A percentile compares a stretch with the other conserved stretches of the same genome.
Evolutionary conservation across 148 eudicot genomes (phyloP).

Genomic region (Amaranthus cruentus): DNA sequence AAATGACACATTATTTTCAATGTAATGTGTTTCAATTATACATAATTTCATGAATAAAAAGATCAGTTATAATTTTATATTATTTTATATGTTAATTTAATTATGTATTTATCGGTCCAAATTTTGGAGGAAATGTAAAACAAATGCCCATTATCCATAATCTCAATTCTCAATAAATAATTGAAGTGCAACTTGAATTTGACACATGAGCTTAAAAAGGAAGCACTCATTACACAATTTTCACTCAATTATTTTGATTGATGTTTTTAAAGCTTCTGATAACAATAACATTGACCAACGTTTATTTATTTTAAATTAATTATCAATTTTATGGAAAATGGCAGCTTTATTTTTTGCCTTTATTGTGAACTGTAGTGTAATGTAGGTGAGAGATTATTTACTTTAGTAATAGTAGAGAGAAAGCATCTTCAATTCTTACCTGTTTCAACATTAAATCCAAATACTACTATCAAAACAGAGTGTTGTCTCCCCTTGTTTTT

Average conservation of each 20-base stretch:
- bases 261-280: slow-evolving; percentile 9
- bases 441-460: slow-evolving; percentile 19
- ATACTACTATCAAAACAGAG: slow-evolving; percentile 12
- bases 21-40: too few relatives aligned
- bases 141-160: not conserved
- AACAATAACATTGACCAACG: not conserved
- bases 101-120: too few relatives aligned
- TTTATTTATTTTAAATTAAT: not conserved
- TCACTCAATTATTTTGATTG: slow-evolving; percentile 3
- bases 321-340: slow-evolving; percentile 6
- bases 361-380: slow-evolving; percentile 11
- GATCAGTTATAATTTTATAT: too few relatives aligned
- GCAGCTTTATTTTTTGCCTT: slow-evolving; percentile 9
- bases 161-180: not conserved
- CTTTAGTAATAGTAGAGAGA: not conserved
- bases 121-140: too few relatives aligned
- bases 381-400: not conserved
- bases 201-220: slow-evolving; percentile 6
- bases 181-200: too few relatives aligned
- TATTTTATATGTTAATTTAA: too few relatives aligned
- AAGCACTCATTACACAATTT: slow-evolving; percentile 17
- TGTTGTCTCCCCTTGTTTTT: slow-evolving; percentile 15
- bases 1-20: too few relatives aligned
- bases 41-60: too few relatives aligned
- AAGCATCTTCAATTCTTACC: slow-evolving; percentile 22